Evolutionary conservation across 345 rosid species (phyloP), one percentile per base, ranked within the genome.

Genomic region (Rhizophora mangle): DNA sequence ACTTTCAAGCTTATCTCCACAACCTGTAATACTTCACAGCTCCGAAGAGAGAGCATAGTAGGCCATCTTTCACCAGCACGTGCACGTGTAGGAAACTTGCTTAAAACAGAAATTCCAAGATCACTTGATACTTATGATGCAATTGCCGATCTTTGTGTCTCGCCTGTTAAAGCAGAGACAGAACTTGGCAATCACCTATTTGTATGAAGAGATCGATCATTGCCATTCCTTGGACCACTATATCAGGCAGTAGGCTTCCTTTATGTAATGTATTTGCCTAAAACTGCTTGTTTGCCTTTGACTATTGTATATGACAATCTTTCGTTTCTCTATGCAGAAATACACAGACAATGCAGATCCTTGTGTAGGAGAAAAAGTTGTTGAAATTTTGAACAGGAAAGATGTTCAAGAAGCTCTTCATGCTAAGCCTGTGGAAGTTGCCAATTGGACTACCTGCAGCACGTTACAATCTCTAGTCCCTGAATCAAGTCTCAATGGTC

Each of bases 361-460:
- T 19, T 66, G 69, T 53, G 59, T 32, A 10, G n/a, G 10, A 52
- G 43, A n/a, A 29, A 16, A 66, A 66, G 10, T 43, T 3, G 6
- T 18, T 26, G 43, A 53, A 27, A 53, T 53, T 15, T 32, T 66
- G 47, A 66, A 52, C 69, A 66, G 54, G 43, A 53, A 46, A 66
- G 60, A 52, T 66, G 69, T 53, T 20, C 59, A 53, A 21, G 21
- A 29, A 31, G 60, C 69, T 66, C 19, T 66, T 16, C 59, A 53
- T n/a, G 30, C 60, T 20, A 6, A 54, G 27, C 69, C 53, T 2
- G 46, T 53, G 19, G 60, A 59, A 52, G 22, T 21, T 39, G 31
- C 30, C 27, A 54, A 53, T 8, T 66, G 47, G 69, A 32, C n/a
- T 52, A 0, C 31, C 52, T 66, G 59, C 22, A 66, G 27, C 60